A percentile compares a stretch with the other conserved stretches of the same genome.
Conservation (phyloP, 1,139 yeast species). For the Suhomyces bolitotheri region DNA sequence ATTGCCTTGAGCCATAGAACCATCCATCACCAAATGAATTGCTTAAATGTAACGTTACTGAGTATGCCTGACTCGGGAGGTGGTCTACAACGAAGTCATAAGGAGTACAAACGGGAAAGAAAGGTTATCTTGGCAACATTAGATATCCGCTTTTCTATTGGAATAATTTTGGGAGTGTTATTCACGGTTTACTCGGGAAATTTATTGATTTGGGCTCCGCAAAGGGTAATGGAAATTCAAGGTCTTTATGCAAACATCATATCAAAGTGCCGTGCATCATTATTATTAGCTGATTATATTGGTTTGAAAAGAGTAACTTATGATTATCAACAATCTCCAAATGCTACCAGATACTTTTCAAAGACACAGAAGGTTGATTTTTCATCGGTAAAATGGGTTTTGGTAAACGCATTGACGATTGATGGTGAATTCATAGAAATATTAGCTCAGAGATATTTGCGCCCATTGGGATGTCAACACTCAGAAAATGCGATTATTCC, state of each 20-base stretch:
- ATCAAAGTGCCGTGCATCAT: conserved; percentile 67
- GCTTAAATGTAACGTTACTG: conserved; percentile 66
- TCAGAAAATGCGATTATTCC: conserved; percentile 86
- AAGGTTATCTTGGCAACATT: conserved; percentile 65
- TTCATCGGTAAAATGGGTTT: conserved; percentile 81
- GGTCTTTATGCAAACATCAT: conserved; percentile 86
- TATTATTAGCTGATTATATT: conserved; percentile 80
- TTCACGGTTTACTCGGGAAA: conserved; percentile 87
- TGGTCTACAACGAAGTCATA: conserved; percentile 33
- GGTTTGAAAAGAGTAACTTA: conserved; percentile 91
- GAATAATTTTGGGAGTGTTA: conserved; percentile 77
- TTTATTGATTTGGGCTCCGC: conserved; percentile 77
- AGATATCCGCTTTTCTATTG: conserved; percentile 86
- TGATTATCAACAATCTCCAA: conserved; percentile 90
- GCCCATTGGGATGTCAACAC: conserved; percentile 82
- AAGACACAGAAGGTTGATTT: conserved; percentile 79
- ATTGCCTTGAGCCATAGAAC: conserved; percentile 91
- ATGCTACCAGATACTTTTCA: conserved; percentile 74
- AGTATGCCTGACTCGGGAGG: conserved; percentile 57
- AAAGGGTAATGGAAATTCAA: conserved; percentile 69
- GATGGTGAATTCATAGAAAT: conserved; percentile 94
- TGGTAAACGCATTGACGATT: conserved; percentile 86
- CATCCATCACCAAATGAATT: conserved; percentile 82
- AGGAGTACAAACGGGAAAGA: conserved; percentile 28
- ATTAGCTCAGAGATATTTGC: conserved; percentile 85